Percentiles rank a stretch among this genome's conserved stretches.
Evolutionary conservation across 192 early-diverging fungal species (phyloP).

Genomic region (Thoreauomyces humboldtii): DNA sequence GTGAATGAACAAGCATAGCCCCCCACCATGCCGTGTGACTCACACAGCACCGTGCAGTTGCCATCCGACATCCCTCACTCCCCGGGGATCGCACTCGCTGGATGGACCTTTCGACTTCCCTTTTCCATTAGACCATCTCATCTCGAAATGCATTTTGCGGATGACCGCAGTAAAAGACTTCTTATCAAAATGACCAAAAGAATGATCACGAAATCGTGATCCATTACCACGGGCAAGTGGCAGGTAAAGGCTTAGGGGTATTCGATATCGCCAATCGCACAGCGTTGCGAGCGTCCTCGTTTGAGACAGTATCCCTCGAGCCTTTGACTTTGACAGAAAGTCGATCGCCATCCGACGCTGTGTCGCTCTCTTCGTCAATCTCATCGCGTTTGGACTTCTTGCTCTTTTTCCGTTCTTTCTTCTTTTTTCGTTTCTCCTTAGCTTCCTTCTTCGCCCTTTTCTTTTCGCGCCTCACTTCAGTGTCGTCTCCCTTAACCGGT

Average conservation of each 20-base stretch:
- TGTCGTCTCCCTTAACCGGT: not conserved
- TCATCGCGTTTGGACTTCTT: not conserved
- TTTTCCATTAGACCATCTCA: too few relatives aligned
- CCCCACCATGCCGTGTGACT: too few relatives aligned
- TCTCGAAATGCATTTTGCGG: too few relatives aligned
- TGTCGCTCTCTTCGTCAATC: not conserved
- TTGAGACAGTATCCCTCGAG: not conserved
- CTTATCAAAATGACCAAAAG: too few relatives aligned
- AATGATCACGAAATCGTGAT: too few relatives aligned
- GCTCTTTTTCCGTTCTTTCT: not conserved
- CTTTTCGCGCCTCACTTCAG: not conserved
- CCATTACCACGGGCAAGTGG: not conserved
- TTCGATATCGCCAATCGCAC: not conserved
- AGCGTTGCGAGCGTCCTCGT: not conserved
- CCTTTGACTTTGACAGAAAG: too few relatives aligned
- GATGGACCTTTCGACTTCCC: too few relatives aligned
- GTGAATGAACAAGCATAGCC: too few relatives aligned
- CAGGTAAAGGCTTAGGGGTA: not conserved
- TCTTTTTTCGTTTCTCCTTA: not conserved
- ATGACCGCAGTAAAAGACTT: too few relatives aligned
- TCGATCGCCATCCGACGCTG: not conserved
- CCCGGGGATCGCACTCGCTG: too few relatives aligned
- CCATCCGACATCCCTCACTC: too few relatives aligned
- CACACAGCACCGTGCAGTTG: too few relatives aligned
- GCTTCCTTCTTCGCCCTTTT: not conserved